These are phyloP conservation scores for Trapa incisa DNA, from an alignment of 345 rosid species.

Conservation along the genomic window DNA sequence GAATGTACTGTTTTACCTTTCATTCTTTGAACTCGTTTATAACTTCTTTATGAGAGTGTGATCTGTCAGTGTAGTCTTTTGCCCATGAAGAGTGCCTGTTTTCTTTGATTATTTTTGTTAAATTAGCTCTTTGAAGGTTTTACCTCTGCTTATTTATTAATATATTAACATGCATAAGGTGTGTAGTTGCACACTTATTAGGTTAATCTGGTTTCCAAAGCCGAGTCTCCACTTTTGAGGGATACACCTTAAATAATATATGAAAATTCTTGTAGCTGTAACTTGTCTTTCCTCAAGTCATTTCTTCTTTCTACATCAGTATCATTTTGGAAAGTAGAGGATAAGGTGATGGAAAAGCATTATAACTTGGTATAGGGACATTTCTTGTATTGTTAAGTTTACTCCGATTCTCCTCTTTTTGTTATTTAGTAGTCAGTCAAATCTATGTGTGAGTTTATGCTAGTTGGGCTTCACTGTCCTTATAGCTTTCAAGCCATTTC, in stretches of 20 bases:
- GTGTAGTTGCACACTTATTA: neutral
- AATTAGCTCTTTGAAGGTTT: neutral
- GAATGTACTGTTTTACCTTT: slow-evolving; percentile 52
- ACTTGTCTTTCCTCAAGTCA: neutral
- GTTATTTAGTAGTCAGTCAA: neutral
- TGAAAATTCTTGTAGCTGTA: neutral
- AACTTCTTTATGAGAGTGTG: neutral
- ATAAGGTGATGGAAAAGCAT: neutral
- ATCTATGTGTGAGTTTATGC: neutral
- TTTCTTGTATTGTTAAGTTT: neutral
- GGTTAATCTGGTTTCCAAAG: neutral
- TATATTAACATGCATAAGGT: neutral
- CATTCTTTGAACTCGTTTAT: slow-evolving; percentile 8
- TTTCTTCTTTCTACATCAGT: neutral
- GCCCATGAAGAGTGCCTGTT: neutral
- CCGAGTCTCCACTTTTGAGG: neutral
- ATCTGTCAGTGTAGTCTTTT: neutral
- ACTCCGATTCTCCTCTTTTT: neutral
- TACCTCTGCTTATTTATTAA: neutral
- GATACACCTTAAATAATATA: neutral
- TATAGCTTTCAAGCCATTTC: neutral
- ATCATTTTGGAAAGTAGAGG: neutral
- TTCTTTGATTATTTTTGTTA: neutral
- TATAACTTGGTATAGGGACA: neutral
- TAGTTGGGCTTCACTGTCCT: neutral